Evolutionary conservation across 2,329 filamentous ascomycete genomes (phyloP), one percentile per base, ranked within the genome.

Genomic region (Nemania sp.): DNA sequence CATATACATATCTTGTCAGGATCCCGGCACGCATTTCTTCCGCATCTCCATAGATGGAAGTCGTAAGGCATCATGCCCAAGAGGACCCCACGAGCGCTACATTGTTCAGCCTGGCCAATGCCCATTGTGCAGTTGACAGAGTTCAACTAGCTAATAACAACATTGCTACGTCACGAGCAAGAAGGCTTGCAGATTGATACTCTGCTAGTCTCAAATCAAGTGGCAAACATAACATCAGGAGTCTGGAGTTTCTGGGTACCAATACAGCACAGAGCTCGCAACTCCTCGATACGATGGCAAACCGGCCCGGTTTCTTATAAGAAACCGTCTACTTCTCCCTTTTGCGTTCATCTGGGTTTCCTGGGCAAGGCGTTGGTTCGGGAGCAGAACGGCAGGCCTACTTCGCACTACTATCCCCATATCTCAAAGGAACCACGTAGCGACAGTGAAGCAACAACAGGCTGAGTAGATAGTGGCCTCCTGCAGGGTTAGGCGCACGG

Each of bases 21-120:
- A 90, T 66, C 87, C 86, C 0, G 83, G 82, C 34, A 77, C 81
- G 14, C 88, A 91, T 70, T 90, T 89, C 71, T 86, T 88, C 69
- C 79, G 82, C 60, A 89, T 85, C 1, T 83, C 83, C 1, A 76
- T 86, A 47, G 88, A 91, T 64, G 86, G 86, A 51, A 82, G 76
- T 66, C 78, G 77, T 59, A 79, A 83, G 53, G 72, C 77, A 26
- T 75, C 80, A 26, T 91, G 88, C 63, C 66, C 80, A 5, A 77
- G 79, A 51, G 81, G 86, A 0, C 88, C 88, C 23, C 88, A 91
- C 68, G 87, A 90, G 69, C 80, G 87, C 60, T 90, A 87, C 64
- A 90, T 91, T 63, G 81, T 90, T 37, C 73, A 87, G 23, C 81
- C 84, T 9, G 86, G 85, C 50, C 80, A 80, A 65, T 89, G 82